Percentiles rank a stretch among this genome's conserved stretches.
Evolutionary conservation across 2,329 filamentous ascomycete genomes (phyloP).

Genomic region (Xylariaceae sp.): DNA sequence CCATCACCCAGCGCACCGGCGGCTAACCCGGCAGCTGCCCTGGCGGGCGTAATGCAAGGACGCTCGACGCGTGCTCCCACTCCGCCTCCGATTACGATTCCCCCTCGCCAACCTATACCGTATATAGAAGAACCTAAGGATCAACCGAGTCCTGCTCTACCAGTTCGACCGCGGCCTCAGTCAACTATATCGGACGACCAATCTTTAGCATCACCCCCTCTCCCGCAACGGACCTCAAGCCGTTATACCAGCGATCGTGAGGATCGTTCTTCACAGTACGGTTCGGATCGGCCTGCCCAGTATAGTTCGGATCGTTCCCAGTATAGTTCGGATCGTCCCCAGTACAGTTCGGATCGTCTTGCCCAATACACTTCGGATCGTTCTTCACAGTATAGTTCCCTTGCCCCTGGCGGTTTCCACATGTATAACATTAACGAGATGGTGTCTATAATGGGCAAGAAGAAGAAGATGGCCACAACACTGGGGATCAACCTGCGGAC

Average conservation of each 20-base stretch:
- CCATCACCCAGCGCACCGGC: conserved; percentile 45
- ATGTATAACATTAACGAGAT: conserved; percentile 98
- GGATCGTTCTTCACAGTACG: conserved; percentile 31
- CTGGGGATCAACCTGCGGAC: conserved; percentile 88
- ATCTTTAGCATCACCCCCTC: conserved; percentile 25
- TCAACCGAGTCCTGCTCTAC: conserved; percentile 48
- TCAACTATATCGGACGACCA: conserved; percentile 26
- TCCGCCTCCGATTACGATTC: conserved; percentile 48
- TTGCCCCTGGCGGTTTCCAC: conserved; percentile 77
- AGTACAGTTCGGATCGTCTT: no score
- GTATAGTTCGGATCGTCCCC: no score
- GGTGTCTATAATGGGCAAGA: conserved; percentile 93
- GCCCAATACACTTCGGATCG: neutral
- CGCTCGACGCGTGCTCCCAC: conserved; percentile 43
- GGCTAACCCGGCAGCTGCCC: conserved; percentile 46
- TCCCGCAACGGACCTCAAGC: conserved; percentile 35
- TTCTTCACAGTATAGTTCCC: conserved; percentile 36
- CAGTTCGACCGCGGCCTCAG: conserved; percentile 33
- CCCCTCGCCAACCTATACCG: conserved; percentile 53
- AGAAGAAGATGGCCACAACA: conserved; percentile 97
- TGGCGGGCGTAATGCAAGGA: conserved; percentile 54
- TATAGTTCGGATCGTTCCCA: no score
- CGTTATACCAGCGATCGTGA: conserved; percentile 18
- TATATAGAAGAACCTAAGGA: conserved; percentile 64
- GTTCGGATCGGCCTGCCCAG: no score